Evolutionary conservation across 495 filamentous ascomycete genomes (phyloP), one percentile per base, ranked within the genome.

Genomic region (Penicillium robsamsonii): DNA sequence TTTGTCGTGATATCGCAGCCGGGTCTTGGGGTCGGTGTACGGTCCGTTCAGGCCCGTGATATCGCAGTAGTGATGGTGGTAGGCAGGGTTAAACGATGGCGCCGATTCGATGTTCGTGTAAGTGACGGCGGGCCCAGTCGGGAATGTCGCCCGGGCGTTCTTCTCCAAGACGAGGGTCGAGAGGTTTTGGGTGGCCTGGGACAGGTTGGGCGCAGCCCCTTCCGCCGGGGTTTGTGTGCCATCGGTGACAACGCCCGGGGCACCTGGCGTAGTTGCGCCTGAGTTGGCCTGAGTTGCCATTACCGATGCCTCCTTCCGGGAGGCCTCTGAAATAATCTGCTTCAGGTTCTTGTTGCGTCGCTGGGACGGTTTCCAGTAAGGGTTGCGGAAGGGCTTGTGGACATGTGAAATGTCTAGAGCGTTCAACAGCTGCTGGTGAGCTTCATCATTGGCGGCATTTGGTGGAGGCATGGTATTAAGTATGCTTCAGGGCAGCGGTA

Each of bases 341-440:
- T 97, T 97, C 72, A 97, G 86, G 66, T 95, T 96, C 77, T 97
- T 97, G 79, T 97, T 97, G 70, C 94, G 91, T 13, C 94, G 91
- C 70, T 91, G 88, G 54, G 92, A 88, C 17, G 95, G 89, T 58
- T 87, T 90, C 93, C 93, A 98, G 66, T 85, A 71, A 0, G 87
- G 76, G 66, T 91, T 96, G 60, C 94, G 91, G 79, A 95, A 97
- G 53, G 84, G 88, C 69, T 92, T 91, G 24, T 81, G 86, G 65
- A 90, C 80, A 17, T 83, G 78, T 56, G 91, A 85, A 61, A 96
- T 88, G 72, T 98, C 94, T 55, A 97, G 88, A 58, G 86, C 71
- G 68, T 96, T 90, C 47, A 98, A 85, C 38, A 96, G 76, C 44
- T 67, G 69, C 62, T 81, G 80, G 58, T 84, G 81, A 20, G 71